These are phyloP conservation scores for Cyanidioschyzon merolae DNA, from an alignment of 23 red algal genomes.

Conservation along the genomic window DNA sequence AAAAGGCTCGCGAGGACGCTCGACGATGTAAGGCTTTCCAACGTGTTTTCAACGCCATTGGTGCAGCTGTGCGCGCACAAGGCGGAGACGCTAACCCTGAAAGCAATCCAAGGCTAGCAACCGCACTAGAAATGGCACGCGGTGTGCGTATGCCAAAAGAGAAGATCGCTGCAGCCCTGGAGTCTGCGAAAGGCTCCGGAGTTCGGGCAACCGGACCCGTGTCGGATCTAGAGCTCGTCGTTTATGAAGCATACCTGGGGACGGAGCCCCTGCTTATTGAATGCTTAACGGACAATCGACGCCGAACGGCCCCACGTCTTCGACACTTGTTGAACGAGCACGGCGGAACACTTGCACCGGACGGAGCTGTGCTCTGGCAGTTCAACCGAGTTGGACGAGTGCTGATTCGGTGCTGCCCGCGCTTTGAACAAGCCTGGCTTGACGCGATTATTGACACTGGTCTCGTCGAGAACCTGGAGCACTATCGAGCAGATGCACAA, in stretches of 20 bases:
- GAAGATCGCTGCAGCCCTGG: conserved; percentile 24
- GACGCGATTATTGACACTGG: neutral
- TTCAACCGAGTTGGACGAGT: neutral
- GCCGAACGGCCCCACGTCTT: neutral
- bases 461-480: neutral
- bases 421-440: neutral
- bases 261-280: conserved; percentile 3
- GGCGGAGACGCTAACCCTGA: conserved; percentile 25
- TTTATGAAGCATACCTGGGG: neutral
- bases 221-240: neutral
- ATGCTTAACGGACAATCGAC: conserved; percentile 2
- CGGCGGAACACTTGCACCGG: neutral
- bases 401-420: neutral
- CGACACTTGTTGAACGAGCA: neutral
- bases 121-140: conserved; percentile 36
- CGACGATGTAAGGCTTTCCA: conserved; percentile 22
- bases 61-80: conserved; percentile 22
- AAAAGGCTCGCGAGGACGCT: conserved; percentile 44
- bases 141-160: conserved; percentile 35
- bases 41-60: conserved; percentile 30
- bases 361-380: neutral
- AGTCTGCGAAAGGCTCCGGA: neutral
- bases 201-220: neutral
- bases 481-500: neutral
- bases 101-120: conserved; percentile 33